Conservation (phyloP, 2,329 filamentous ascomycete species). For the Blastomyces percursus region DNA sequence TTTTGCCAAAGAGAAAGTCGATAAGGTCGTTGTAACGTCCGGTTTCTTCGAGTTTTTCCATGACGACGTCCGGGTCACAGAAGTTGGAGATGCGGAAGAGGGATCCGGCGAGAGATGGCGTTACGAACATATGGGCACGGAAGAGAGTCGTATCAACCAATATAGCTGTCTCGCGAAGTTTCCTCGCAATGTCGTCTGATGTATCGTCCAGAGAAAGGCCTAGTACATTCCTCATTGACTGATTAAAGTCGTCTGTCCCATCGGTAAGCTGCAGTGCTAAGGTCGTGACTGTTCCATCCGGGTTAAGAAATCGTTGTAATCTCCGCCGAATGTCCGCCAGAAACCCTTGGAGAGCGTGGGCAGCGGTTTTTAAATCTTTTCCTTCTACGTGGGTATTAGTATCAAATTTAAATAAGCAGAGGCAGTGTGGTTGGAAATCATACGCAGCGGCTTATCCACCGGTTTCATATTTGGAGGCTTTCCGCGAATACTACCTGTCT, state of each 20-base stretch:
- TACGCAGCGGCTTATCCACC: constrained; percentile 23
- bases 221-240: constrained; percentile 37
- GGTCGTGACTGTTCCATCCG: constrained; percentile 42
- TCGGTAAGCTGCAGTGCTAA: constrained; percentile 22
- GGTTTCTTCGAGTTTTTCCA: constrained; percentile 79
- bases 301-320: constrained; percentile 50
- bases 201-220: constrained; percentile 41
- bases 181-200: constrained; percentile 52
- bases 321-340: constrained; percentile 69
- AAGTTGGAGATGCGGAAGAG: constrained; percentile 95
- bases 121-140: constrained; percentile 86
- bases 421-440: constrained; percentile 7
- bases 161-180: constrained; percentile 64
- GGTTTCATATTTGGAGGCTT: constrained; percentile 22
- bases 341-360: constrained; percentile 74
- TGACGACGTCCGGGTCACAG: constrained; percentile 90
- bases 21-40: constrained; percentile 86
- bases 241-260: constrained; percentile 31
- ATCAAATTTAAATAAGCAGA: background rate
- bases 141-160: constrained; percentile 92
- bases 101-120: constrained; percentile 71
- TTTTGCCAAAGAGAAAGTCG: constrained; percentile 96
- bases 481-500: constrained; percentile 30
- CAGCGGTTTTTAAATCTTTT: constrained; percentile 71
- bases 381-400: constrained; percentile 47